Conservation (phyloP, 2,329 filamentous ascomycete species). For the Mycosphaerelloides madeirae region DNA sequence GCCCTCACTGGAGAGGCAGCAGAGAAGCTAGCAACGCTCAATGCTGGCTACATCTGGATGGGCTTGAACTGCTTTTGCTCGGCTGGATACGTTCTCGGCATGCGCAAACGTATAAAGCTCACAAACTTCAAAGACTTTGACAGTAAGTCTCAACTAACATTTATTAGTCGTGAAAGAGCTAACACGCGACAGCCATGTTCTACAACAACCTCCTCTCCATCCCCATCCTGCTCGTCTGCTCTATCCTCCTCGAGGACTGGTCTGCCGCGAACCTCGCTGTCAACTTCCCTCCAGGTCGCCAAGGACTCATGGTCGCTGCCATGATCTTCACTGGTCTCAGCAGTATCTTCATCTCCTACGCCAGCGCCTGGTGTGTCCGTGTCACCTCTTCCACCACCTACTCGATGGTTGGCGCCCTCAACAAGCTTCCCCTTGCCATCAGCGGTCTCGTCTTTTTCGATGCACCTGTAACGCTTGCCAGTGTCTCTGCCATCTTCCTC, state of each 20-base stretch:
- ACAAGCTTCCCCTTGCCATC: conserved; percentile 94
- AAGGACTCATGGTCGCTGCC: conserved; percentile 66
- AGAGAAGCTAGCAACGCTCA: conserved; percentile 78
- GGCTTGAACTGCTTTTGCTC: conserved; percentile 93
- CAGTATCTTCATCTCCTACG: conserved; percentile 98
- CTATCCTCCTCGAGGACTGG: conserved; percentile 87
- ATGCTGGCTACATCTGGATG: conserved; percentile 97
- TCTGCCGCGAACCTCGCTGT: conserved; percentile 72
- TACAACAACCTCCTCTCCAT: conserved; percentile 99
- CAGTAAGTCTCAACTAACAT: conserved; percentile 61
- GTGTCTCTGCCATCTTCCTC: conserved; percentile 83
- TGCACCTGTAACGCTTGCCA: conserved; percentile 85
- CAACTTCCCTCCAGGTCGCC: conserved; percentile 87
- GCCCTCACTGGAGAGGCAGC: conserved; percentile 51
- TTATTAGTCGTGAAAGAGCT: conserved; percentile 1
- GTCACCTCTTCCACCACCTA: conserved; percentile 97
- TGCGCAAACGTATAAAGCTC: conserved; percentile 98
- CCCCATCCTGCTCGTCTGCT: conserved; percentile 78
- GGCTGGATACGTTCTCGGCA: conserved; percentile 80
- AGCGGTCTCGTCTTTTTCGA: conserved; percentile 93
- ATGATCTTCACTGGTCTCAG: conserved; percentile 93
- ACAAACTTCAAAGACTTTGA: conserved; percentile 99
- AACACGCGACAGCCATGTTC: conserved; percentile 72
- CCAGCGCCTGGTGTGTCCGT: conserved; percentile 96
- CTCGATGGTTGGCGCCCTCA: conserved; percentile 95